Evolutionary conservation across 2,329 filamentous ascomycete species (phyloP).

Genomic region (Aspergillaceae sp.): DNA sequence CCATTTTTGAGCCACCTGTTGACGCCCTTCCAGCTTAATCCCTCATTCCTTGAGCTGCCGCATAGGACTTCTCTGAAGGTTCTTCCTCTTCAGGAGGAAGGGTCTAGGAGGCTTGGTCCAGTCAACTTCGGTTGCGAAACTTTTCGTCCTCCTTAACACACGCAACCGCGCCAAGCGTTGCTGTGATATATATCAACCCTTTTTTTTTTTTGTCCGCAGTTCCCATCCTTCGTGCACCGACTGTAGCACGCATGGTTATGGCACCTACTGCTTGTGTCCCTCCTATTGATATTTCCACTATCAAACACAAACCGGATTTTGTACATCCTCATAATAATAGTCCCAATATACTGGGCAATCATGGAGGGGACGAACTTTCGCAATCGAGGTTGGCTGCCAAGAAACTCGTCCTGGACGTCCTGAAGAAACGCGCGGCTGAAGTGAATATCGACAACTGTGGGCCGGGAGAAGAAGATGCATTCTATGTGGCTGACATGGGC

Average conservation of each 20-base stretch:
- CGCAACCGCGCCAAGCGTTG: constrained; percentile 15
- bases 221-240: constrained; percentile 16
- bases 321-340: constrained; percentile 12
- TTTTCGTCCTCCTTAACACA: constrained; percentile 89
- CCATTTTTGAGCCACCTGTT: constrained; percentile 27
- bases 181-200: background rate
- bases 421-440: constrained; percentile 73
- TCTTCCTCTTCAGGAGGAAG: constrained; percentile 99
- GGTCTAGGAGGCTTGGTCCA: constrained; percentile 98
- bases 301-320: background rate
- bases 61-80: constrained; percentile 97
- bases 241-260: constrained; percentile 51
- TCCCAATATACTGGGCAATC: constrained; percentile 28
- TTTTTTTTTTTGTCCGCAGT: constrained; percentile 10
- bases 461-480: constrained; percentile 90
- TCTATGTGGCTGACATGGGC: constrained; percentile 96
- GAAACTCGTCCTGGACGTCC: constrained; percentile 74
- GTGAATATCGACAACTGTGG: constrained; percentile 84
- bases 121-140: constrained; percentile 81
- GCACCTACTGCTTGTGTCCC: constrained; percentile 57
- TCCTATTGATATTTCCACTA: constrained; percentile 33
- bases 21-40: constrained; percentile 41
- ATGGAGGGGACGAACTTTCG: constrained; percentile 38
- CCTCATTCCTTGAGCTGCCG: constrained; percentile 81
- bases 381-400: constrained; percentile 51